Evolutionary conservation across 352 stramenopile species (phyloP).

Genomic region (Globisporangium splendens): DNA sequence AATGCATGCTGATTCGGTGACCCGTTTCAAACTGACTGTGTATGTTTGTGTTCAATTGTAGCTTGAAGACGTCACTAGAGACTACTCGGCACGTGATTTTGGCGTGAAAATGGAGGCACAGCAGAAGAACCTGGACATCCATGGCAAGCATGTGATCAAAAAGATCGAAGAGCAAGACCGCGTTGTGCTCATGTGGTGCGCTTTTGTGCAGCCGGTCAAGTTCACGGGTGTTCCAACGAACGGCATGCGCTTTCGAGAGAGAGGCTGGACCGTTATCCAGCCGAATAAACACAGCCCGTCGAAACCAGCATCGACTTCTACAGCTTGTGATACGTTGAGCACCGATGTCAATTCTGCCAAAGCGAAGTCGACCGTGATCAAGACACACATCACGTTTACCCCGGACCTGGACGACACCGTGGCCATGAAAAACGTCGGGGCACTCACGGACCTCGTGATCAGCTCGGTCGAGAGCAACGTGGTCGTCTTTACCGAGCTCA

Average conservation of each 20-base stretch:
- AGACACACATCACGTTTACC: conserved; percentile 7
- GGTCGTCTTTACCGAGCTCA: conserved; percentile 4
- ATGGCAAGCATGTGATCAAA: conserved; percentile 13
- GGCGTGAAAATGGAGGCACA: conserved; percentile 2
- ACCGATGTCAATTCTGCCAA: background rate
- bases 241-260: conserved; percentile 10
- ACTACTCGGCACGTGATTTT: conserved; percentile 5
- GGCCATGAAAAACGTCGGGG: background rate
- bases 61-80: conserved; percentile 4
- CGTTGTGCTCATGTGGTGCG: conserved; percentile 7
- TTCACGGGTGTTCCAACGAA: background rate
- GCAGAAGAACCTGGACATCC: conserved; percentile 5
- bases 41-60: background rate
- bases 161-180: conserved; percentile 2
- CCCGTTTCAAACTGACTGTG: too few species aligned
- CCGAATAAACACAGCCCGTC: background rate
- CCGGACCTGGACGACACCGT: conserved; percentile 4
- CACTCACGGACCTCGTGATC: conserved; percentile 13
- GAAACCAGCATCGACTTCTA: too few species aligned
- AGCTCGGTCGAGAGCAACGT: conserved; percentile 12
- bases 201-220: conserved; percentile 7
- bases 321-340: too few species aligned
- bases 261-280: conserved; percentile 9
- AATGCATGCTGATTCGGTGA: too few species aligned
- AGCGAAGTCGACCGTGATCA: conserved; percentile 9